Conservation (phyloP, 768 basidiomycete genomes). For the Heimioporus sp. region DNA sequence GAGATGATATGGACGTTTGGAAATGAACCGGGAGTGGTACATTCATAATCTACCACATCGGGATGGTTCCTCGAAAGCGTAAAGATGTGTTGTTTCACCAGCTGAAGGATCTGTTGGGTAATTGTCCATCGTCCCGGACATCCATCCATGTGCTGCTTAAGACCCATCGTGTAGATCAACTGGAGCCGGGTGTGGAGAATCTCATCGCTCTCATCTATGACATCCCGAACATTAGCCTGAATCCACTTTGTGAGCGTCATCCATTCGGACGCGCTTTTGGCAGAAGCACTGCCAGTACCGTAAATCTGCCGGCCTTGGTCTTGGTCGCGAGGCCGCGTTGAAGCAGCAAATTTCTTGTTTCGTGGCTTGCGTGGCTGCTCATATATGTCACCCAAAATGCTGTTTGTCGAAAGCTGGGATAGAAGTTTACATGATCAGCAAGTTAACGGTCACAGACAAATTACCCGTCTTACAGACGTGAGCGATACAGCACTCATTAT, state of each 20-base stretch:
- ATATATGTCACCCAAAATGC: background rate
- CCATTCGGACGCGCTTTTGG: conserved; percentile 8
- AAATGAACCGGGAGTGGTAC: conserved; percentile 2
- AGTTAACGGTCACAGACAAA: background rate
- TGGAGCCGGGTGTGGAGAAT: conserved; percentile 7
- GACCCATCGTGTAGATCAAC: background rate
- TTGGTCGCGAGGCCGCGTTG: too few relatives aligned
- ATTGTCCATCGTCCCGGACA: background rate
- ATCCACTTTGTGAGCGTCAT: conserved; percentile 13
- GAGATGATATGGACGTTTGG: conserved; percentile 9
- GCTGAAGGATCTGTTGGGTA: background rate
- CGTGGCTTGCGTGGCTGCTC: background rate
- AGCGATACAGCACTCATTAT: background rate
- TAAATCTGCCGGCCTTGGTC: too few relatives aligned
- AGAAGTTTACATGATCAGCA: background rate
- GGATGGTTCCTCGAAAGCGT: background rate
- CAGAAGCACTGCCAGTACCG: too few relatives aligned
- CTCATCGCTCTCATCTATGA: conserved; percentile 21
- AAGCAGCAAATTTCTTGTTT: too few relatives aligned
- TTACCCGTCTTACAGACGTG: background rate
- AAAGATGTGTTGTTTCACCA: background rate
- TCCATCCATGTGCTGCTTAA: background rate
- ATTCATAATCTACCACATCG: background rate
- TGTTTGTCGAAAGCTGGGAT: background rate
- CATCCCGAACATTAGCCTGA: conserved; percentile 10